A percentile compares a stretch with the other conserved stretches of the same genome.
phyloP scores from a whole-genome alignment of 2,329 filamentous ascomycete species.

The Verticillium klebahnii region DNA sequence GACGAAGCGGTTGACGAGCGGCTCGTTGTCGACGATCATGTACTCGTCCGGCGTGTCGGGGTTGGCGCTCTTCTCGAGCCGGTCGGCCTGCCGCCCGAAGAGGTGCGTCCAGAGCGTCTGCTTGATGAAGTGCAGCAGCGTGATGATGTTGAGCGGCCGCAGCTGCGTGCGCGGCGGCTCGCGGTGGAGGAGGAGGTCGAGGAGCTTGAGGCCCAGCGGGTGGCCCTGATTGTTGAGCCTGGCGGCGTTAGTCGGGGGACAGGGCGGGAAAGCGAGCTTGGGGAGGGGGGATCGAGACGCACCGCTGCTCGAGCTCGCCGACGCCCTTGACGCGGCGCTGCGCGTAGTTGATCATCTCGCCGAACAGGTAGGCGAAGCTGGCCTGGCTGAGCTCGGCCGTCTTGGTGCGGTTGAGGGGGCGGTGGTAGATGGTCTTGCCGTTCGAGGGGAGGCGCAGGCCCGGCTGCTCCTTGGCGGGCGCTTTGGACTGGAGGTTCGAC shows the following conservation, averaged over 20 bases:
- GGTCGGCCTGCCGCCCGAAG: constrained; percentile 85
- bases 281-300: constrained; percentile 18
- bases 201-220: constrained; percentile 86
- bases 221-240: constrained; percentile 91
- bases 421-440: constrained; percentile 97
- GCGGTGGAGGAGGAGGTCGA: constrained; percentile 90
- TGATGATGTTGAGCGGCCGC: constrained; percentile 81
- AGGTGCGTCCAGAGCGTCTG: constrained; percentile 88
- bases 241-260: constrained; percentile 2
- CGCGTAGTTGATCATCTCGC: constrained; percentile 94
- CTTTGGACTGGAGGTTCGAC: constrained; percentile 46
- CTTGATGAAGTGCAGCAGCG: constrained; percentile 92
- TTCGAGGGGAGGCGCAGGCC: constrained; percentile 85
- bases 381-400: constrained; percentile 86
- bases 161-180: constrained; percentile 65
- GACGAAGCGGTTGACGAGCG: constrained; percentile 90
- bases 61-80: constrained; percentile 81
- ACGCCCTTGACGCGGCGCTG: constrained; percentile 88
- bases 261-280: background rate
- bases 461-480: constrained; percentile 40
- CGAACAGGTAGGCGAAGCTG: constrained; percentile 93
- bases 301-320: constrained; percentile 89
- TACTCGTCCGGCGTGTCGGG: constrained; percentile 87
- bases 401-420: constrained; percentile 85
- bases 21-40: constrained; percentile 99